These are phyloP conservation scores for Nicotiana attenuata DNA, from an alignment of 257 asterid species.

Conservation along the genomic window DNA sequence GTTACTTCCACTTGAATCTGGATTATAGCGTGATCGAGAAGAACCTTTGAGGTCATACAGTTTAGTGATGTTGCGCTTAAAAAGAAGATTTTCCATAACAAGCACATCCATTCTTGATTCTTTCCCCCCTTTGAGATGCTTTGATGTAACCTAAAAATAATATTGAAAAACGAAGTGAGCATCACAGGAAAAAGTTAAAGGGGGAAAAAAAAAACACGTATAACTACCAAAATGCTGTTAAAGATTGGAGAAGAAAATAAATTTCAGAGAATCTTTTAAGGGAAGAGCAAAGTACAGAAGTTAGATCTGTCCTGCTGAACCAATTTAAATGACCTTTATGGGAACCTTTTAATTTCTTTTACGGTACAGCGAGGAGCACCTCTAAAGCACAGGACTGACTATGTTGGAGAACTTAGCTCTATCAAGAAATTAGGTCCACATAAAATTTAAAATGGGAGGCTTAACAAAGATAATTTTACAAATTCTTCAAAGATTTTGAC, in stretches of 20 bases:
- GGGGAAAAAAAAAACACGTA: not conserved
- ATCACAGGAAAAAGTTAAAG: not conserved
- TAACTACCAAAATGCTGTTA: not conserved
- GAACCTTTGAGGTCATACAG: constrained; percentile 96
- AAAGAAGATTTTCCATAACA: constrained; percentile 95
- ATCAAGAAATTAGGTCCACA: not conserved
- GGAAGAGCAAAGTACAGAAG: not conserved
- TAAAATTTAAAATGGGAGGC: not conserved
- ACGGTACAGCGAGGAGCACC: not conserved
- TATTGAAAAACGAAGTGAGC: constrained; percentile 11
- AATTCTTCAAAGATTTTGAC: constrained; percentile 2
- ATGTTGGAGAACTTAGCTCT: not conserved
- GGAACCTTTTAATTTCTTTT: not conserved
- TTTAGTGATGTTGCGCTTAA: constrained; percentile 65
- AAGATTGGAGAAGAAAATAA: not conserved
- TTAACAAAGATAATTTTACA: not conserved
- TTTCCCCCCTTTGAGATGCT: constrained; percentile 84
- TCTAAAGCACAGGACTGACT: not conserved
- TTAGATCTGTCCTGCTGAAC: not conserved
- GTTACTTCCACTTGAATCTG: constrained; percentile 83
- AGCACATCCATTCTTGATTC: constrained; percentile 87
- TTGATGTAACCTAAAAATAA: constrained; percentile 58
- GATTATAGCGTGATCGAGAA: constrained; percentile 82
- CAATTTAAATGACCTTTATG: not conserved
- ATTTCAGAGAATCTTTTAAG: not conserved